phyloP scores from a whole-genome alignment of 108 stramenopile species.

The Chaetoceros tenuissimus region DNA sequence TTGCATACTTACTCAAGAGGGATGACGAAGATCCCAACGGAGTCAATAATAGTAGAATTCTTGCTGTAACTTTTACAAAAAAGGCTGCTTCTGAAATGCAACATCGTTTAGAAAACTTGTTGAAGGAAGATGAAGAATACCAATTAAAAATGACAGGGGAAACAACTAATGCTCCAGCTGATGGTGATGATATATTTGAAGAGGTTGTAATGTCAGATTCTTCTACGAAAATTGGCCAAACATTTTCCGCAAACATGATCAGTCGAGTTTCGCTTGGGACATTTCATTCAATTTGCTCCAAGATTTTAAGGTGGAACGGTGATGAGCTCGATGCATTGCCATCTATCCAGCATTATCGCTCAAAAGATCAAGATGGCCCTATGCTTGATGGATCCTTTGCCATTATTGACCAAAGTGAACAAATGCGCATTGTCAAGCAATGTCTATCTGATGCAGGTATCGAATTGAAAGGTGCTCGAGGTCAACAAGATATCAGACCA shows the following conservation, averaged over 20 bases:
- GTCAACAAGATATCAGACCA: constrained; percentile 32
- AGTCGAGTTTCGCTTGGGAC: constrained; percentile 65
- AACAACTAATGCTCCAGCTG: background rate
- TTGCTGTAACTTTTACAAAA: constrained; percentile 92
- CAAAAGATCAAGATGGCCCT: background rate
- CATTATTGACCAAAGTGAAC: constrained; percentile 63
- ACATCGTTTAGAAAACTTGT: constrained; percentile 43
- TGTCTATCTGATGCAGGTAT: constrained; percentile 36
- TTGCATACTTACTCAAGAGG: constrained; percentile 56
- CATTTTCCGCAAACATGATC: constrained; percentile 10
- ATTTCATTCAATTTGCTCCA: constrained; percentile 82
- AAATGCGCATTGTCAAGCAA: constrained; percentile 57
- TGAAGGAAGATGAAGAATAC: constrained; percentile 11
- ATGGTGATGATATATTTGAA: background rate
- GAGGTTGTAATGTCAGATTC: background rate
- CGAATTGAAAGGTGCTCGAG: constrained; percentile 14
- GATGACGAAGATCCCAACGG: constrained; percentile 8
- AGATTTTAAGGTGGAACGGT: constrained; percentile 66
- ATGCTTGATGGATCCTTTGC: constrained; percentile 48
- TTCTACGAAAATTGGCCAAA: background rate
- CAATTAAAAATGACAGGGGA: background rate
- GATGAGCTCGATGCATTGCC: constrained; percentile 35
- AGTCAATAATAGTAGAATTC: constrained; percentile 15
- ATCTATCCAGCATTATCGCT: constrained; percentile 30
- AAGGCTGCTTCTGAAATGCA: constrained; percentile 88